Evolutionary conservation across 495 filamentous ascomycete species (phyloP).

Genomic region (Aspergillus bertholletiae): DNA sequence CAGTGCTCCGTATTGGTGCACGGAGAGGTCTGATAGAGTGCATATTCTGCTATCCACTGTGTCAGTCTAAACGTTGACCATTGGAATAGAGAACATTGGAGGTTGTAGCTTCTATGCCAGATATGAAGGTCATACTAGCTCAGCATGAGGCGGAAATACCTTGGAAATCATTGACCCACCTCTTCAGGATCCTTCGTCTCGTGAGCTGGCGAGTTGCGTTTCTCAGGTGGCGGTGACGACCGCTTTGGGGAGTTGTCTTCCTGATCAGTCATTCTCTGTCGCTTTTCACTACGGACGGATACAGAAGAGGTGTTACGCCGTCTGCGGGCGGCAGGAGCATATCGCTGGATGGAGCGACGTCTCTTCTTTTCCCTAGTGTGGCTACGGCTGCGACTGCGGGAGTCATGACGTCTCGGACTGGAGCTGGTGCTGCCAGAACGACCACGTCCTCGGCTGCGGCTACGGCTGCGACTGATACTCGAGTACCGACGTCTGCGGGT

Average conservation of each 20-base stretch:
- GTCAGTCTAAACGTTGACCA: constrained; percentile 13
- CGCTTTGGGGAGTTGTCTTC: constrained; percentile 48
- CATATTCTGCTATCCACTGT: constrained; percentile 1
- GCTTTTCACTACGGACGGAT: constrained; percentile 48
- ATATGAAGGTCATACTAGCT: not conserved
- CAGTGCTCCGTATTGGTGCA: constrained; percentile 40
- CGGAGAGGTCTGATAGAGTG: not conserved
- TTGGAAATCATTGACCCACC: constrained; percentile 44
- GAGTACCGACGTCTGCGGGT: constrained; percentile 38
- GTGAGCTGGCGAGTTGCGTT: constrained; percentile 19
- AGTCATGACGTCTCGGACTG: constrained; percentile 24
- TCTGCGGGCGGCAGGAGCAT: constrained; percentile 45
- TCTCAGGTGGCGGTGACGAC: constrained; percentile 30
- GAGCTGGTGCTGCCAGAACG: constrained; percentile 34
- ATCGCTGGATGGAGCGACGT: constrained; percentile 51
- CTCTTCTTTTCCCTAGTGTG: constrained; percentile 42
- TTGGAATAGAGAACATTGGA: not conserved
- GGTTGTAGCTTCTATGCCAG: not conserved
- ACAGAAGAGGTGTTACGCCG: constrained; percentile 49
- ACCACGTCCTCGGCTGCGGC: constrained; percentile 39
- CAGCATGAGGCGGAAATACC: constrained; percentile 6
- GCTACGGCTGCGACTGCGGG: constrained; percentile 28
- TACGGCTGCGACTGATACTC: constrained; percentile 40
- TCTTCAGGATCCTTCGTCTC: constrained; percentile 33
- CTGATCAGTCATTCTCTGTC: constrained; percentile 60